These are phyloP conservation scores for Xylona heveae DNA, from an alignment of 495 filamentous ascomycete species.

Conservation along the genomic window DNA sequence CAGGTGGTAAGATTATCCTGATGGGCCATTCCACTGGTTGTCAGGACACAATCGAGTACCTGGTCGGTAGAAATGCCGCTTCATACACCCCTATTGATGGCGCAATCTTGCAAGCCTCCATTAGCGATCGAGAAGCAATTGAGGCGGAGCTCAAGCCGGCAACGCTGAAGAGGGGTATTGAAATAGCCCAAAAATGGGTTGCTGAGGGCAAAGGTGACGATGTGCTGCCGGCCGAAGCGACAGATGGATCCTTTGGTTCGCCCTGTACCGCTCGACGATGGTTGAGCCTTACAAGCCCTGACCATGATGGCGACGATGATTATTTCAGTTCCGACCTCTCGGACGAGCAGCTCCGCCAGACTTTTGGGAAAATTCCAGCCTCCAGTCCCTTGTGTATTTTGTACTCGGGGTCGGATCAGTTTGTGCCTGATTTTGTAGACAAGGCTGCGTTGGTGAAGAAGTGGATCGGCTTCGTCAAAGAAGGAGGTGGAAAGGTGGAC, in stretches of 20 bases:
- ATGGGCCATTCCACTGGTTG: slow-evolving; percentile 82
- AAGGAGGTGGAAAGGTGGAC: slow-evolving; percentile 24
- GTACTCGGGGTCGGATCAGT: slow-evolving; percentile 53
- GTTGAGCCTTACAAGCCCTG: slow-evolving; percentile 37
- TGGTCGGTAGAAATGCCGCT: slow-evolving; percentile 17
- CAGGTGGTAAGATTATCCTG: slow-evolving; percentile 42
- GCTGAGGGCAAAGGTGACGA: slow-evolving; percentile 27
- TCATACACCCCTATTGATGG: slow-evolving; percentile 37
- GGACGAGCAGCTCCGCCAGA: slow-evolving; percentile 31
- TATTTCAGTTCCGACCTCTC: slow-evolving; percentile 65
- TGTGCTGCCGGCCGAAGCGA: slow-evolving; percentile 30
- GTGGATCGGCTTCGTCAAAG: slow-evolving; percentile 33
- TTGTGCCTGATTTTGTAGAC: slow-evolving; percentile 38
- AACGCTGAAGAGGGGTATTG: slow-evolving; percentile 27
- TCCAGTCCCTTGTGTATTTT: slow-evolving; percentile 38
- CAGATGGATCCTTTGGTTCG: slow-evolving; percentile 23
- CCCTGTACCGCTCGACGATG: slow-evolving; percentile 50
- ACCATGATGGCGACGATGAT: slow-evolving; percentile 54
- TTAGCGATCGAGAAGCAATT: slow-evolving; percentile 57
- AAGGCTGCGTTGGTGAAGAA: slow-evolving; percentile 35
- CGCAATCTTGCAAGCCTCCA: slow-evolving; percentile 62
- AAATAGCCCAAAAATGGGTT: slow-evolving; percentile 30
- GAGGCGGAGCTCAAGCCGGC: slow-evolving; percentile 15
- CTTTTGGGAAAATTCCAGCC: slow-evolving; percentile 41
- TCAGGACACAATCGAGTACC: slow-evolving; percentile 70